Evolutionary conservation across 2,329 filamentous ascomycete genomes (phyloP).

Genomic region (Lecanicillium sp.): DNA sequence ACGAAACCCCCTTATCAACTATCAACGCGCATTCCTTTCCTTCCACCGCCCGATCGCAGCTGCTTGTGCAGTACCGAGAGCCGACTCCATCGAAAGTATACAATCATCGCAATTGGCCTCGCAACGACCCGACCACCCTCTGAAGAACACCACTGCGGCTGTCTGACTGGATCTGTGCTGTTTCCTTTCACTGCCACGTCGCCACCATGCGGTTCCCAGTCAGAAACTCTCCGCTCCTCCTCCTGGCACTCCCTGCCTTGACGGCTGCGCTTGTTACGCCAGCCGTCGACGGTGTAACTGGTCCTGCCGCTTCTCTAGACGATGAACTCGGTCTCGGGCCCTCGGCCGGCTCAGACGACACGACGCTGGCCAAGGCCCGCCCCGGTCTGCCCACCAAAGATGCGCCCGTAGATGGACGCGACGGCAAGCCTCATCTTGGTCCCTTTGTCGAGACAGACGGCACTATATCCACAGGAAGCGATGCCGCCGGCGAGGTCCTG

Average conservation of each 20-base stretch:
- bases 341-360: slow-evolving; percentile 17
- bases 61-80: too few relatives aligned
- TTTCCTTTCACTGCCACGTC: not conserved
- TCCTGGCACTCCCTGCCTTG: slow-evolving; percentile 47
- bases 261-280: slow-evolving; percentile 29
- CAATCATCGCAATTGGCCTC: too few relatives aligned
- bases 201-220: slow-evolving; percentile 47
- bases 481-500: slow-evolving; percentile 29
- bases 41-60: too few relatives aligned
- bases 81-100: too few relatives aligned
- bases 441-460: slow-evolving; percentile 60
- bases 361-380: slow-evolving; percentile 22
- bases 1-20: too few relatives aligned
- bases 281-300: not conserved
- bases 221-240: slow-evolving; percentile 40
- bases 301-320: not conserved
- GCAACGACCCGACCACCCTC: too few relatives aligned
- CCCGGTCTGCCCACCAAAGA: slow-evolving; percentile 52
- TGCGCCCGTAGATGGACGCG: slow-evolving; percentile 83
- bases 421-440: slow-evolving; percentile 87
- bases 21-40: too few relatives aligned
- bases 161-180: too few relatives aligned
- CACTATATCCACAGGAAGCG: slow-evolving; percentile 20
- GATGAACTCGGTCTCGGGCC: not conserved
- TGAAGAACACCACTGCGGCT: too few relatives aligned